Percentiles rank a stretch among this genome's conserved stretches.
Evolutionary conservation across 2,329 filamentous ascomycete genomes (phyloP).

Genomic region (Venturia asperata): DNA sequence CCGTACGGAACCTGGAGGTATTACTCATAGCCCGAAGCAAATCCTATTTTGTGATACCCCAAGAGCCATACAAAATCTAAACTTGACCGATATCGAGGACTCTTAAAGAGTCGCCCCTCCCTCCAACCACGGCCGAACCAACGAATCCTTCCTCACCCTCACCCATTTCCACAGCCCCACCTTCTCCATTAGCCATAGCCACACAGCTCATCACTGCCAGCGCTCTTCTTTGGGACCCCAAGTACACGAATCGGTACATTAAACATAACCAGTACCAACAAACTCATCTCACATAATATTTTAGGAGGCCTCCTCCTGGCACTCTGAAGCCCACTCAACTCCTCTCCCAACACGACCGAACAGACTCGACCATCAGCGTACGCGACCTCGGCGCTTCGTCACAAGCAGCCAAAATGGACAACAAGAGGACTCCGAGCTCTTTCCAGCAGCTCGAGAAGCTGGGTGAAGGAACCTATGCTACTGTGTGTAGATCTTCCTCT

Average conservation of each 20-base stretch:
- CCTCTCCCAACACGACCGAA: slow-evolving; percentile 40
- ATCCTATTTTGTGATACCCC: too few relatives aligned
- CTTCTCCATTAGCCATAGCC: slow-evolving; percentile 36
- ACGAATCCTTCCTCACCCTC: background rate
- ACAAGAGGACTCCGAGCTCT: slow-evolving; percentile 85
- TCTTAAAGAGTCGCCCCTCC: background rate
- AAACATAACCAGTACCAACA: background rate
- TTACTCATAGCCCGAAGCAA: background rate
- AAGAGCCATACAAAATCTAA: too few relatives aligned
- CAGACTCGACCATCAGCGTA: slow-evolving; percentile 46
- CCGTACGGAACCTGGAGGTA: background rate
- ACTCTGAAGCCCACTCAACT: slow-evolving; percentile 43
- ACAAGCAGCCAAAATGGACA: slow-evolving; percentile 60
- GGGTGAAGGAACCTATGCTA: slow-evolving; percentile 97
- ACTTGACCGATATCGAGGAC: background rate
- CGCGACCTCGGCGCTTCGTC: slow-evolving; percentile 40
- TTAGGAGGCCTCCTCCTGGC: slow-evolving; percentile 36
- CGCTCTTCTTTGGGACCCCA: slow-evolving; percentile 44
- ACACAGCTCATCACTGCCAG: slow-evolving; percentile 43
- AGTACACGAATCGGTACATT: slow-evolving; percentile 19
- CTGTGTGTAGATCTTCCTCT: slow-evolving; percentile 51
- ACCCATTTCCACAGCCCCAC: slow-evolving; percentile 23
- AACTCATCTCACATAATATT: slow-evolving; percentile 21
- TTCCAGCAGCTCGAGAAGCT: slow-evolving; percentile 99
- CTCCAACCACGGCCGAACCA: background rate